Conservation (phyloP, 164 flowering plant species). For the Houttuynia cordata region DNA sequence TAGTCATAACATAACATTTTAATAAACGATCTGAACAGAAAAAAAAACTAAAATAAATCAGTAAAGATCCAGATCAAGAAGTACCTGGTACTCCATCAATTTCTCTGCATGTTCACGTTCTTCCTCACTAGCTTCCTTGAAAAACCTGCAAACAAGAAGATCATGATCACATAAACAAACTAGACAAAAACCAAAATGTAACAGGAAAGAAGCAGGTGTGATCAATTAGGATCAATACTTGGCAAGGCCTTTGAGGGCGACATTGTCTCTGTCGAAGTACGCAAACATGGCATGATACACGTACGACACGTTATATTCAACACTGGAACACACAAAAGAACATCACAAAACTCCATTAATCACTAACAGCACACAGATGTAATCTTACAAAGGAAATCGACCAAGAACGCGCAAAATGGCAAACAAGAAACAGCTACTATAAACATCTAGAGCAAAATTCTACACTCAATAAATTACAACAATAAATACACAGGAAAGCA, state of each 20-base stretch:
- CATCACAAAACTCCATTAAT: too few species aligned
- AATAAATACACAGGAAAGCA: too few species aligned
- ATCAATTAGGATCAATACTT: slow-evolving; percentile 29
- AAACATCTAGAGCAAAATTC: too few species aligned
- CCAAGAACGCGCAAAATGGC: too few species aligned
- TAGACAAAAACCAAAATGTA: neutral
- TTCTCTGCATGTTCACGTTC: slow-evolving; percentile 90
- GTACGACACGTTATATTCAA: slow-evolving; percentile 89
- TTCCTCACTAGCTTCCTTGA: slow-evolving; percentile 82
- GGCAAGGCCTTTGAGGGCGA: slow-evolving; percentile 85
- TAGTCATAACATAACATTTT: neutral
- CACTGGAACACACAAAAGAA: slow-evolving; percentile 38
- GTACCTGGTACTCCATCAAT: slow-evolving; percentile 93
- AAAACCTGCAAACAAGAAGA: slow-evolving; percentile 37
- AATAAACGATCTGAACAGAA: neutral
- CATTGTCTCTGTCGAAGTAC: slow-evolving; percentile 93
- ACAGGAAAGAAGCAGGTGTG: too few species aligned
- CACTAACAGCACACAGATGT: too few species aligned
- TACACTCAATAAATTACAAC: too few species aligned
- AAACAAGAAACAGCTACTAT: too few species aligned
- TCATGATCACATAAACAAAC: neutral
- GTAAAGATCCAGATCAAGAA: neutral
- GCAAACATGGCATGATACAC: slow-evolving; percentile 87
- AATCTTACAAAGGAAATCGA: too few species aligned
- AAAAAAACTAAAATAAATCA: neutral